phyloP scores from a whole-genome alignment of 352 stramenopile species.

The Aphanomyces invadans region DNA sequence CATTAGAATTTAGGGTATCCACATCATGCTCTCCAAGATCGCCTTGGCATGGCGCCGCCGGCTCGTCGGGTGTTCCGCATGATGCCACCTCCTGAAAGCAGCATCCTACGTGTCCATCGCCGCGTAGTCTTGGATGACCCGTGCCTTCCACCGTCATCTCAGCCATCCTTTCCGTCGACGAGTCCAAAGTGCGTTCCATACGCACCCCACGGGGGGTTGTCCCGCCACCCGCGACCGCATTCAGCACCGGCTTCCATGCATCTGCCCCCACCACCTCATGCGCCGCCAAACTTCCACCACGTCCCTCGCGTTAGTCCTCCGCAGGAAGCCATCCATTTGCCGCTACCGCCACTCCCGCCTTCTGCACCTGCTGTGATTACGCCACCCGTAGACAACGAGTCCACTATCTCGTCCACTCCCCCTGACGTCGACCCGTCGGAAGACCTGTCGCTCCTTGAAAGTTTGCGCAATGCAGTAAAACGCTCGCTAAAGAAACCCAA shows the following conservation, averaged over 20 bases:
- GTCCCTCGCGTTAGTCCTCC: too few relatives aligned
- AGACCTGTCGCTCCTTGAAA: slow-evolving; percentile 47
- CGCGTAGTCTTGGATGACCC: slow-evolving; percentile 32
- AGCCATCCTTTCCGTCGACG: slow-evolving; percentile 2
- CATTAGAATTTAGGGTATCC: too few relatives aligned
- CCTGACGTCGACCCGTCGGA: slow-evolving; percentile 17
- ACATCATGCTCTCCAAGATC: slow-evolving; percentile 12
- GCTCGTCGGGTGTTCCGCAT: slow-evolving; percentile 7
- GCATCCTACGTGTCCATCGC: slow-evolving; percentile 65
- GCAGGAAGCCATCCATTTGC: too few relatives aligned
- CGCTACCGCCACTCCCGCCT: background rate
- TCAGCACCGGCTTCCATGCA: too few relatives aligned
- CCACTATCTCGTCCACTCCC: background rate
- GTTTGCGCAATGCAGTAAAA: slow-evolving; percentile 53
- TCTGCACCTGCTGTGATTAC: background rate
- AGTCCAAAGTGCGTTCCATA: slow-evolving; percentile 5
- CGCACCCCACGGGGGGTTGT: background rate
- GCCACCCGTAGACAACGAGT: background rate
- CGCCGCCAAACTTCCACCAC: too few relatives aligned
- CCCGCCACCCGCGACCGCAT: too few relatives aligned
- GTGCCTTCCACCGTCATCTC: background rate
- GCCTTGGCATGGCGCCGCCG: slow-evolving; percentile 17
- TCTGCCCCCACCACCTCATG: too few relatives aligned
- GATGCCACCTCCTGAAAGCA: slow-evolving; percentile 14
- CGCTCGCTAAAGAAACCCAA: slow-evolving; percentile 40